Evolutionary conservation across 352 stramenopile genomes (phyloP).

Genomic region (Pythium folliculosum): DNA sequence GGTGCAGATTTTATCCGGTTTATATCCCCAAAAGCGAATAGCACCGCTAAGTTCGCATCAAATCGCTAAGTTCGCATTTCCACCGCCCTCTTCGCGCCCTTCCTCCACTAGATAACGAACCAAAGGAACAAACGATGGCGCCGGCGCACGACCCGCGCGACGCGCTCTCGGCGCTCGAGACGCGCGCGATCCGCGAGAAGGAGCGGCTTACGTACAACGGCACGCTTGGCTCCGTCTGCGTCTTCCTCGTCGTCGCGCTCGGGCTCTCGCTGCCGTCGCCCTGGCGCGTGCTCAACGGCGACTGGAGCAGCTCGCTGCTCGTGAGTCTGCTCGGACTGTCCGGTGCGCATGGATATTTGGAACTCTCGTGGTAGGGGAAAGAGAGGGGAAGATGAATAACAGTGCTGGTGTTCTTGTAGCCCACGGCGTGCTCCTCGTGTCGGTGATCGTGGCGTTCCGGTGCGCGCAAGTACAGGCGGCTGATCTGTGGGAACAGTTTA

Average conservation of each 20-base stretch:
- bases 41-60: slow-evolving; percentile 6
- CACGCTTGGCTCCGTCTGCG: slow-evolving; percentile 45
- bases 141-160: slow-evolving; percentile 19
- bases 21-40: no score
- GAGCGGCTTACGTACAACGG: slow-evolving; percentile 63
- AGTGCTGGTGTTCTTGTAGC: slow-evolving; percentile 27
- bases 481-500: slow-evolving; percentile 65
- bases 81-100: not conserved
- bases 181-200: slow-evolving; percentile 63
- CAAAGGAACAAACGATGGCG: slow-evolving; percentile 13
- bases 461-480: slow-evolving; percentile 67
- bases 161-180: slow-evolving; percentile 62
- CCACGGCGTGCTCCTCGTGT: slow-evolving; percentile 55
- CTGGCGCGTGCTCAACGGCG: slow-evolving; percentile 73
- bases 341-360: slow-evolving; percentile 28
- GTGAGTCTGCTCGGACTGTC: slow-evolving; percentile 58
- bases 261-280: slow-evolving; percentile 59
- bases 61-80: not conserved
- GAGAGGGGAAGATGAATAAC: not conserved
- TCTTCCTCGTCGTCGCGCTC: slow-evolving; percentile 44
- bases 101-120: slow-evolving; percentile 15
- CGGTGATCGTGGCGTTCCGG: slow-evolving; percentile 54
- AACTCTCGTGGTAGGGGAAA: no score
- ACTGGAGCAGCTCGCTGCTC: slow-evolving; percentile 54
- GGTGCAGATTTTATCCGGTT: no score